Conservation (phyloP, 176 grass and related monocot species). For the Aegilops tauschii region DNA sequence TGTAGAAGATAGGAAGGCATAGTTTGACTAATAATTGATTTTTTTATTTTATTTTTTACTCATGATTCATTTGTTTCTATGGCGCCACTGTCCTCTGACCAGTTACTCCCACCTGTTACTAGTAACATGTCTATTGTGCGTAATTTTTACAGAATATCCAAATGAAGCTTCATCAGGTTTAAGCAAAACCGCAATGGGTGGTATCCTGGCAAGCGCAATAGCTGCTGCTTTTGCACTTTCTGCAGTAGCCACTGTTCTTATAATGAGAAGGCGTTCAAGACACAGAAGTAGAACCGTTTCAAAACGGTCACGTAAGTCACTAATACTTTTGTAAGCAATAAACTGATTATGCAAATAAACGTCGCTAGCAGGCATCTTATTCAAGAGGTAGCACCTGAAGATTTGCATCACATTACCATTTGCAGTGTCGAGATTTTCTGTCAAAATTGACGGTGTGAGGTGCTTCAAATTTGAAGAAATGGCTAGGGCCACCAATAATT, state of each 20-base stretch:
- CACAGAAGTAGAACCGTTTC: constrained; percentile 38
- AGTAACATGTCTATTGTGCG: background rate
- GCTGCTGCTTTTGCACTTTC: constrained; percentile 55
- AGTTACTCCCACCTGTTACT: constrained; percentile 6
- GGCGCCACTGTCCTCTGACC: background rate
- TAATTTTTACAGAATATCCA: constrained; percentile 40
- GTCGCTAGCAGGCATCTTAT: background rate
- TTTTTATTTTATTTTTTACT: background rate
- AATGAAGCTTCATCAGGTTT: constrained; percentile 43
- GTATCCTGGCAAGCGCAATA: constrained; percentile 55
- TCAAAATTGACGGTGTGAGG: constrained; percentile 82
- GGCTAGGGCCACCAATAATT: constrained; percentile 65
- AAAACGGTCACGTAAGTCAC: constrained; percentile 61
- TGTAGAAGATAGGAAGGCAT: background rate
- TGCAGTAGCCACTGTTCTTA: constrained; percentile 53
- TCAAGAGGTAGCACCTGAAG: constrained; percentile 18
- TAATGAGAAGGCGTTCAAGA: constrained; percentile 57
- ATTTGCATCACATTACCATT: constrained; percentile 15
- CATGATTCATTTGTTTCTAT: background rate
- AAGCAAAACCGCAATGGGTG: constrained; percentile 54
- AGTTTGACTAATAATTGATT: background rate
- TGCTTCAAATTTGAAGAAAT: constrained; percentile 86
- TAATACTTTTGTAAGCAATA: constrained; percentile 26
- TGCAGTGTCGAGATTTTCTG: constrained; percentile 62
- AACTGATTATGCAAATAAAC: background rate